phyloP scores from a whole-genome alignment of 2,329 filamentous ascomycete genomes.

The Venturia effusa region DNA sequence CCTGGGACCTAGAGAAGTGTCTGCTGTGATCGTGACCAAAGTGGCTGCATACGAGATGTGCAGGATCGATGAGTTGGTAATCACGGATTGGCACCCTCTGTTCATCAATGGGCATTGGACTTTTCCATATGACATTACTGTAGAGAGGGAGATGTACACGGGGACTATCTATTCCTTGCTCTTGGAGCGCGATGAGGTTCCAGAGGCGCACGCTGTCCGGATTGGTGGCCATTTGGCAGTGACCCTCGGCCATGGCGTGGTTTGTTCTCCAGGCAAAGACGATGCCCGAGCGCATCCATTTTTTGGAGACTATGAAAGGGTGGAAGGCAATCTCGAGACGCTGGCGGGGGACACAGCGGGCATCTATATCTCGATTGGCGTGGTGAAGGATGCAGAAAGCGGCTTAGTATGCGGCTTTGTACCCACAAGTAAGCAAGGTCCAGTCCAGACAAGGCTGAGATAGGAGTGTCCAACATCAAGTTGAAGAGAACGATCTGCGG shows the following conservation, averaged over 20 bases:
- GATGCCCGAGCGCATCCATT: constrained; percentile 43
- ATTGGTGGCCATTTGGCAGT: constrained; percentile 38
- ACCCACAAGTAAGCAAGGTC: neutral
- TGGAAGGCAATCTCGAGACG: neutral
- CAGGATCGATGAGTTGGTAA: constrained; percentile 35
- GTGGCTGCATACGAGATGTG: constrained; percentile 34
- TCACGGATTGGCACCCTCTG: constrained; percentile 53
- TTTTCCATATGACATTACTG: constrained; percentile 34
- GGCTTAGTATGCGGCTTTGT: constrained; percentile 2
- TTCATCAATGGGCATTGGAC: constrained; percentile 31
- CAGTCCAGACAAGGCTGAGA: neutral
- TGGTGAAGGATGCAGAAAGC: neutral
- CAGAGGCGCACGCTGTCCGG: constrained; percentile 41
- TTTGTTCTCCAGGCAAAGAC: constrained; percentile 15
- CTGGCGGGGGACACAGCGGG: neutral
- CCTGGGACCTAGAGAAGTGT: constrained; percentile 37
- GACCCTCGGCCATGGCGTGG: constrained; percentile 48
- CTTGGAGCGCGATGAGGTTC: constrained; percentile 35
- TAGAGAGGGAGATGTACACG: constrained; percentile 30
- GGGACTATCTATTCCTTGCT: constrained; percentile 48
- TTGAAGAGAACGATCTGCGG: neutral
- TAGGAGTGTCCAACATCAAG: neutral
- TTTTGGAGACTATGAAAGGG: constrained; percentile 39
- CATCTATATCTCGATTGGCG: neutral
- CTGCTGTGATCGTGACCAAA: constrained; percentile 40